Evolutionary conservation across 2,329 filamentous ascomycete species (phyloP).

Genomic region (Aspergillus udagawae): DNA sequence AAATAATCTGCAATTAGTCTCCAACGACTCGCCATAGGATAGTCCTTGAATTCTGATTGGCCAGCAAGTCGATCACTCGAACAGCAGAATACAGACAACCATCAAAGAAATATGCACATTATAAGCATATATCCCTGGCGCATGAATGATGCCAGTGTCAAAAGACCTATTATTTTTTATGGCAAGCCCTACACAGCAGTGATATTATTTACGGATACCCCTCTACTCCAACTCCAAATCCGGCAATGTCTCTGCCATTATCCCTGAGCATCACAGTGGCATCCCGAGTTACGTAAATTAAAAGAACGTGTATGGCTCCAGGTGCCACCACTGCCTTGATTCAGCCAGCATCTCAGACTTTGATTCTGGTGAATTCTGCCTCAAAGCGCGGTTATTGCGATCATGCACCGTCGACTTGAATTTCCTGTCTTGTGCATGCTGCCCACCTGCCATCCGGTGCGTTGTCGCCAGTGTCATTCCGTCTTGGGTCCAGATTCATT

Average conservation of each 20-base stretch:
- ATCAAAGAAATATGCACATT: not conserved
- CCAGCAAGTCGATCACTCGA: not conserved
- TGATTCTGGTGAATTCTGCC: slow-evolving; percentile 8
- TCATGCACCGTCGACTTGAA: not conserved
- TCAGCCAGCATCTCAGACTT: not conserved
- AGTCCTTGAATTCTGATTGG: not conserved
- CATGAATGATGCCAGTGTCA: not conserved
- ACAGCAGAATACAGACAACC: not conserved
- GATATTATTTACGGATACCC: not conserved
- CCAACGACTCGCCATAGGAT: not conserved
- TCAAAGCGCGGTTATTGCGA: not conserved
- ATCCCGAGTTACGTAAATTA: slow-evolving; percentile 42
- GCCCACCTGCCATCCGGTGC: not conserved
- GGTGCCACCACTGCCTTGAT: not conserved
- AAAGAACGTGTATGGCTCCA: slow-evolving; percentile 14
- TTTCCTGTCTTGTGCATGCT: not conserved
- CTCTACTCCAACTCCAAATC: not conserved
- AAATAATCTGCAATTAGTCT: not conserved
- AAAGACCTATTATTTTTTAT: not conserved
- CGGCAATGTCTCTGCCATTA: not conserved
- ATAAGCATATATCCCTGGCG: not conserved
- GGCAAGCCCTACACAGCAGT: too few relatives aligned
- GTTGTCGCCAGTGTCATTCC: not conserved
- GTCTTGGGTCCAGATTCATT: not conserved
- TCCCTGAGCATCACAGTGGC: slow-evolving; percentile 7